Percentiles rank a stretch among this genome's conserved stretches.
phyloP scores from a whole-genome alignment of 345 rosid species.

The Salix dunnii region DNA sequence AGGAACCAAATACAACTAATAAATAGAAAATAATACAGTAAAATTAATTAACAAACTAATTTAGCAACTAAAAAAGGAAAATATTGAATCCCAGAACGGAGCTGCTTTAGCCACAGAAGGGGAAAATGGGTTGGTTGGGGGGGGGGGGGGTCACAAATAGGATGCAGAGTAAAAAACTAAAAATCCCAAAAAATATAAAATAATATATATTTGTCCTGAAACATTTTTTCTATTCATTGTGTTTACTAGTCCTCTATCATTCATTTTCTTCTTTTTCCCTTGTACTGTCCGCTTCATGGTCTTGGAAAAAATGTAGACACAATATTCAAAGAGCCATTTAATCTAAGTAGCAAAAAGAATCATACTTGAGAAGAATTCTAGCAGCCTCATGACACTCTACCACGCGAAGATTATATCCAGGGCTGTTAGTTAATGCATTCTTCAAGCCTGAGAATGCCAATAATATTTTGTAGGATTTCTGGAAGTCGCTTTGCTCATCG shows the following conservation, averaged over 20 bases:
- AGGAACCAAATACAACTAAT: too few relatives aligned
- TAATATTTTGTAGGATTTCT: conserved; percentile 68
- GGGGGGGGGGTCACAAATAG: not conserved
- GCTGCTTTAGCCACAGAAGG: not conserved
- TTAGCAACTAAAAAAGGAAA: not conserved
- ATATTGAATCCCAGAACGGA: not conserved
- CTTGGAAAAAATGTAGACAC: not conserved
- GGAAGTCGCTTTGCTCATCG: conserved; percentile 22
- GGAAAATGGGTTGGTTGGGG: not conserved
- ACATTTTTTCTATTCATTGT: too few relatives aligned
- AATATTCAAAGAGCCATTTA: not conserved
- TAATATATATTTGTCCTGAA: too few relatives aligned
- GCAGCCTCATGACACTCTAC: conserved; percentile 95
- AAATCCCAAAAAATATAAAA: not conserved
- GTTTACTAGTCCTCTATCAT: not conserved
- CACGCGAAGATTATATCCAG: conserved; percentile 92
- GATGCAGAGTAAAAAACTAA: not conserved
- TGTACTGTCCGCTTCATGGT: not conserved
- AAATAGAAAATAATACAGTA: too few relatives aligned
- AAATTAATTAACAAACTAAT: not conserved
- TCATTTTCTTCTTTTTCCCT: not conserved
- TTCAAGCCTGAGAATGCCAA: conserved; percentile 93
- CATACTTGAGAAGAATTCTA: conserved; percentile 65
- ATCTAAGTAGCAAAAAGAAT: conserved; percentile 6
- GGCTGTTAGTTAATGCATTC: conserved; percentile 77